Percentiles rank a stretch among this genome's conserved stretches.
Evolutionary conservation across 116 monocot genomes (phyloP).

Genomic region (Iris pallida): DNA sequence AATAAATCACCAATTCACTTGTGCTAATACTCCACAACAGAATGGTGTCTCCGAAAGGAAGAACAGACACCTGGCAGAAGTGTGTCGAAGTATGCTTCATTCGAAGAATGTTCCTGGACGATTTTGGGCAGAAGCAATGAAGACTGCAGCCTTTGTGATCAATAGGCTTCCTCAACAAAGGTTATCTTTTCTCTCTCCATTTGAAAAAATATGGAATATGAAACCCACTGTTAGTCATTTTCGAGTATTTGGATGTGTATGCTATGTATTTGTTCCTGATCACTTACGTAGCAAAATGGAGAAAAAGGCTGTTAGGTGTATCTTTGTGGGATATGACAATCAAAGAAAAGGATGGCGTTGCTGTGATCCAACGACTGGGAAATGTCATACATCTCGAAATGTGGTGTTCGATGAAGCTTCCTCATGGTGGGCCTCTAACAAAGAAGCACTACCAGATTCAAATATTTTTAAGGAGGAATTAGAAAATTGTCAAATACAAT

Average conservation of each 20-base stretch:
- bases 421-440: not conserved
- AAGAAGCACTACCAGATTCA: not conserved
- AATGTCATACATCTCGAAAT: not conserved
- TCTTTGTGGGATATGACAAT: not conserved
- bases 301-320: not conserved
- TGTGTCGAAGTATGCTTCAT: not conserved
- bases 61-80: not conserved
- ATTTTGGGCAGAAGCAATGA: constrained; percentile 1
- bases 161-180: not conserved
- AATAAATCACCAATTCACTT: not conserved
- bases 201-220: not conserved
- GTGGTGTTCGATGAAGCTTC: not conserved
- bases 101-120: not conserved
- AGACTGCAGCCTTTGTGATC: not conserved
- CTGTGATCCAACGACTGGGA: not conserved
- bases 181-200: not conserved
- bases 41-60: not conserved
- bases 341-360: not conserved
- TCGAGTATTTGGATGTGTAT: not conserved
- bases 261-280: not conserved
- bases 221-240: not conserved
- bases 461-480: not conserved
- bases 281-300: not conserved
- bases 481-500: not conserved
- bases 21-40: not conserved